Conservation (phyloP, 148 eudicot genomes). For the Polygonum maritimum region DNA sequence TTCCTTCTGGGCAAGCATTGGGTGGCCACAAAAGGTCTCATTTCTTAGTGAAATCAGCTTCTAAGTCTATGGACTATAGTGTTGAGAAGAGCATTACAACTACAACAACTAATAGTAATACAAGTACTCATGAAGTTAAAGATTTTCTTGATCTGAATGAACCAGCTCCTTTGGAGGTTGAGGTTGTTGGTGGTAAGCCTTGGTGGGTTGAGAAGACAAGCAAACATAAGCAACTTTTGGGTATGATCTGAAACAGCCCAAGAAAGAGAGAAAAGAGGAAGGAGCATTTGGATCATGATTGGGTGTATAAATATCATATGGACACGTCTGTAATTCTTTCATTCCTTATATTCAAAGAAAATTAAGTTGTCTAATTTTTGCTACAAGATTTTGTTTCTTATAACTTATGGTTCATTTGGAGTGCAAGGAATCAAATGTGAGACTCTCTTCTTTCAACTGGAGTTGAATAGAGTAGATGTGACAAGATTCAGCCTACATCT, state of each 20-base stretch:
- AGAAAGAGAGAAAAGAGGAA: background rate
- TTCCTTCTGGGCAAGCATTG: slow-evolving; percentile 85
- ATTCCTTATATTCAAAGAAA: too few relatives aligned
- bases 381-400: too few relatives aligned
- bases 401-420: too few relatives aligned
- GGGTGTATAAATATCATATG: too few relatives aligned
- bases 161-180: slow-evolving; percentile 29
- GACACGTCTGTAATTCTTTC: too few relatives aligned
- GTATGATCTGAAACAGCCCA: slow-evolving; percentile 30
- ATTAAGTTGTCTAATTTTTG: too few relatives aligned
- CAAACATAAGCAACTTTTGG: slow-evolving; percentile 30
- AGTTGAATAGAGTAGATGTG: too few relatives aligned
- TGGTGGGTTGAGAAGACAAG: slow-evolving; percentile 51
- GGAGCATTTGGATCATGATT: too few relatives aligned
- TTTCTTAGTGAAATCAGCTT: slow-evolving; percentile 21
- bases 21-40: slow-evolving; percentile 99
- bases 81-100: slow-evolving; percentile 12
- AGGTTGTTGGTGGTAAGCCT: slow-evolving; percentile 33
- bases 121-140: background rate
- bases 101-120: background rate
- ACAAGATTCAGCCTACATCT: too few relatives aligned
- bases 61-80: background rate
- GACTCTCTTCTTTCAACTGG: too few relatives aligned
- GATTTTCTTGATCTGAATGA: slow-evolving; percentile 80
- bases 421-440: too few relatives aligned